Evolutionary conservation across 2,329 filamentous ascomycete species (phyloP).

Genomic region (Lecanicillium sp.): DNA sequence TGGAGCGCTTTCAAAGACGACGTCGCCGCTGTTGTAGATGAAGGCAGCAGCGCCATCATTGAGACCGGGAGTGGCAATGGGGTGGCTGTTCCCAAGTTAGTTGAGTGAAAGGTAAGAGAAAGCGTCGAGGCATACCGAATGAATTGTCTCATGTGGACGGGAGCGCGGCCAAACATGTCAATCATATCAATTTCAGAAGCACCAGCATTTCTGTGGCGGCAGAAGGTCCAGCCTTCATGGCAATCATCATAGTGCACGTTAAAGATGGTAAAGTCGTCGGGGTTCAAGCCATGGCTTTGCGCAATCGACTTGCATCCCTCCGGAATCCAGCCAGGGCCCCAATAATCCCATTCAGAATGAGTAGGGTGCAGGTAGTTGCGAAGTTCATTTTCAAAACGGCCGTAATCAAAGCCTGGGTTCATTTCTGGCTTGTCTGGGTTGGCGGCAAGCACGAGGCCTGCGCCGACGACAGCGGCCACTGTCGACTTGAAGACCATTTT

Average conservation of each 20-base stretch:
- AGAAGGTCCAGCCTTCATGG: constrained; percentile 18
- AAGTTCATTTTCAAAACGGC: constrained; percentile 2
- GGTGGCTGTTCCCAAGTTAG: constrained; percentile 1
- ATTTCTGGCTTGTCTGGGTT: constrained; percentile 7
- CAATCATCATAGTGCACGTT: constrained; percentile 17
- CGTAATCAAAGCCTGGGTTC: constrained; percentile 6
- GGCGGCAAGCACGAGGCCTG: constrained; percentile 3
- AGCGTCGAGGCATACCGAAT: constrained; percentile 4
- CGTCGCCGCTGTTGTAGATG: constrained; percentile 5
- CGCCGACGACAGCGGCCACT: no score
- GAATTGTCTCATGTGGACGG: constrained; percentile 5
- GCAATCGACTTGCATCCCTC: constrained; percentile 5
- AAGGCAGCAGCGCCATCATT: constrained; percentile 8
- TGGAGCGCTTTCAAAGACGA: constrained; percentile 7
- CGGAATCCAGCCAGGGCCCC: constrained; percentile 7
- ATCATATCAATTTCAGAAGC: constrained; percentile 15
- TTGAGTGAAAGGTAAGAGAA: background rate
- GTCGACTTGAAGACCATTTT: no score
- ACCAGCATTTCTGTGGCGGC: constrained; percentile 14
- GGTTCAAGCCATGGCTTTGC: constrained; percentile 8
- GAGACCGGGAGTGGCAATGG: constrained; percentile 7
- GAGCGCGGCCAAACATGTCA: constrained; percentile 9
- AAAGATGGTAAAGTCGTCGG: constrained; percentile 15
- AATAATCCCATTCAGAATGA: constrained; percentile 5
- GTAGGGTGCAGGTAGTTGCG: constrained; percentile 7